phyloP scores from a whole-genome alignment of 2,329 filamentous ascomycete species.

The Talaromyces sp. region DNA sequence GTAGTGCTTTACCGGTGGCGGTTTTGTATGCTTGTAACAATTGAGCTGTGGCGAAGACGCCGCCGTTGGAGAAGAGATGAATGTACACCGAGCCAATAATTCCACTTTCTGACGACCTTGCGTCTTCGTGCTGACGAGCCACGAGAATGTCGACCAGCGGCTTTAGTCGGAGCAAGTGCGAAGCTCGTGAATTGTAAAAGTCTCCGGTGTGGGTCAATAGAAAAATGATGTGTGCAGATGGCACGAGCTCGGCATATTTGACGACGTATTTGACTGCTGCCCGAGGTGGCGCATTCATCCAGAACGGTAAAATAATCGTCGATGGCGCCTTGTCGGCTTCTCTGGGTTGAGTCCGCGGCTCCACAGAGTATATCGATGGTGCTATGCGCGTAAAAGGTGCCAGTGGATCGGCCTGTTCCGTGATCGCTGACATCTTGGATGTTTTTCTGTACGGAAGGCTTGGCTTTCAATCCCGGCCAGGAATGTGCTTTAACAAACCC shows the following conservation, averaged over 20 bases:
- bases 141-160: conserved; percentile 37
- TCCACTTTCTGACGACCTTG: neutral
- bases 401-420: conserved; percentile 3
- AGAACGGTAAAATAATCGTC: conserved; percentile 46
- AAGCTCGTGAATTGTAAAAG: conserved; percentile 29
- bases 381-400: conserved; percentile 28
- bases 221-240: conserved; percentile 43
- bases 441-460: too few species aligned
- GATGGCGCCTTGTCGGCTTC: conserved; percentile 21
- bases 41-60: conserved; percentile 38
- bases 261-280: conserved; percentile 48
- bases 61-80: conserved; percentile 52
- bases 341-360: conserved; percentile 24
- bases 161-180: conserved; percentile 28
- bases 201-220: conserved; percentile 36
- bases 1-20: conserved; percentile 33
- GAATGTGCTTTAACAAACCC: too few species aligned
- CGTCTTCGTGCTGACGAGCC: conserved; percentile 21
- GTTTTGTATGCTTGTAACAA: conserved; percentile 39
- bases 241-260: conserved; percentile 43
- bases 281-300: conserved; percentile 46
- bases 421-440: neutral
- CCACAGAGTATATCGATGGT: conserved; percentile 38
- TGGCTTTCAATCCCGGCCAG: too few species aligned
- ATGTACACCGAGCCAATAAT: conserved; percentile 31